These are phyloP conservation scores for Silene uniflora DNA, from an alignment of 148 eudicot species.

Conservation along the genomic window DNA sequence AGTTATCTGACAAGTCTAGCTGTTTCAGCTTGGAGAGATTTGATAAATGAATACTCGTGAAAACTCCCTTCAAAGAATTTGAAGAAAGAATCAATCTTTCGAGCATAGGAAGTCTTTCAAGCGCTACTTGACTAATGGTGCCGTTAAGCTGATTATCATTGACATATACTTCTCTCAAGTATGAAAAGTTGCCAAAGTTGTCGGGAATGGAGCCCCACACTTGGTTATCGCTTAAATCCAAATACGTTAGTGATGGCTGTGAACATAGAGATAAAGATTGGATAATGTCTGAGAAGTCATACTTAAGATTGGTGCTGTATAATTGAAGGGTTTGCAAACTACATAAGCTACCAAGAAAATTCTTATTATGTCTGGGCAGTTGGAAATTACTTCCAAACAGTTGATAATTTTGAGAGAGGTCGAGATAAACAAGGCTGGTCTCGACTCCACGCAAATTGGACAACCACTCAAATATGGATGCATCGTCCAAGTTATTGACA, in stretches of 20 bases:
- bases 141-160: conserved; percentile 18
- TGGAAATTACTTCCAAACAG: too few relatives aligned
- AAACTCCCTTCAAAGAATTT: conserved; percentile 26
- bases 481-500: not conserved
- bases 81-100: conserved; percentile 3
- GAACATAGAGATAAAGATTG: conserved; percentile 7
- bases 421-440: too few relatives aligned
- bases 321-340: not conserved
- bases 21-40: conserved; percentile 21
- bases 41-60: conserved; percentile 20
- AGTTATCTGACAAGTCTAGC: conserved; percentile 23
- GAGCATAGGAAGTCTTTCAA: conserved; percentile 27
- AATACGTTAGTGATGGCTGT: not conserved
- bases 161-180: conserved; percentile 11
- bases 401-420: too few relatives aligned
- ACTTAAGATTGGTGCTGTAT: not conserved
- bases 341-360: not conserved
- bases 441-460: too few relatives aligned
- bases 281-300: conserved; percentile 4
- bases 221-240: conserved; percentile 10
- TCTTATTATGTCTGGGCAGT: not conserved
- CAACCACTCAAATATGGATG: not conserved
- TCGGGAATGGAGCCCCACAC: conserved; percentile 28
- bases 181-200: conserved; percentile 9
- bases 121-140: conserved; percentile 6